These are phyloP conservation scores for Penicillium decumbens DNA, from an alignment of 2,329 filamentous ascomycete species.

Conservation along the genomic window DNA sequence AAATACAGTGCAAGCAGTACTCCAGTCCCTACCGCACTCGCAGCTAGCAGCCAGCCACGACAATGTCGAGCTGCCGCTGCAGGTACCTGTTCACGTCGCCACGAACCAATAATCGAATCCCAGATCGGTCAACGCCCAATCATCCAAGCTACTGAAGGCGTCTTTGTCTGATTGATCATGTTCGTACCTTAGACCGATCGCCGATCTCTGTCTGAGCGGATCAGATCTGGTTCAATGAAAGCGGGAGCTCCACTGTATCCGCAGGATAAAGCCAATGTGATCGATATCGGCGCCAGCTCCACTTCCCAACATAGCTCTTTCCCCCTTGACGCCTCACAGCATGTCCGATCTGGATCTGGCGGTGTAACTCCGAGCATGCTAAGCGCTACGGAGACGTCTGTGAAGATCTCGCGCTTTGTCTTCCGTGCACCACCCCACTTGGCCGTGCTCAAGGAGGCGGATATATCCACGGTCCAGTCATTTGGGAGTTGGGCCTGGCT, in stretches of 20 bases:
- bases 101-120: slow-evolving; percentile 18
- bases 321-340: not conserved
- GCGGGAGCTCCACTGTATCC: not conserved
- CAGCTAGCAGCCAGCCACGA: slow-evolving; percentile 16
- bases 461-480: slow-evolving; percentile 1
- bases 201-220: not conserved
- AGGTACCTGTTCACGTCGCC: slow-evolving; percentile 15
- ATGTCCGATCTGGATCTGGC: slow-evolving; percentile 21
- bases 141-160: not conserved
- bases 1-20: not conserved
- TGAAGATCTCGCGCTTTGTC: slow-evolving; percentile 2
- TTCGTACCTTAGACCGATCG: not conserved
- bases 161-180: slow-evolving; percentile 16
- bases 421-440: slow-evolving; percentile 2
- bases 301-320: slow-evolving; percentile 1
- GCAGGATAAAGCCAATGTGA: slow-evolving; percentile 19
- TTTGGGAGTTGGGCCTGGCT: not conserved
- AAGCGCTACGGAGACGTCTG: slow-evolving; percentile 7
- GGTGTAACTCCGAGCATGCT: slow-evolving; percentile 23
- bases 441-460: slow-evolving; percentile 2
- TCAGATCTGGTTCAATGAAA: slow-evolving; percentile 9
- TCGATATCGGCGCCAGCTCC: slow-evolving; percentile 15
- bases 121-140: slow-evolving; percentile 7
- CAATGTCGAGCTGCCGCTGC: slow-evolving; percentile 14
- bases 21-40: slow-evolving; percentile 1